Evolutionary conservation across 1,284 basidiomycete genomes (phyloP), one percentile per base, ranked within the genome.

Genomic region (Leccinum angustisporum): DNA sequence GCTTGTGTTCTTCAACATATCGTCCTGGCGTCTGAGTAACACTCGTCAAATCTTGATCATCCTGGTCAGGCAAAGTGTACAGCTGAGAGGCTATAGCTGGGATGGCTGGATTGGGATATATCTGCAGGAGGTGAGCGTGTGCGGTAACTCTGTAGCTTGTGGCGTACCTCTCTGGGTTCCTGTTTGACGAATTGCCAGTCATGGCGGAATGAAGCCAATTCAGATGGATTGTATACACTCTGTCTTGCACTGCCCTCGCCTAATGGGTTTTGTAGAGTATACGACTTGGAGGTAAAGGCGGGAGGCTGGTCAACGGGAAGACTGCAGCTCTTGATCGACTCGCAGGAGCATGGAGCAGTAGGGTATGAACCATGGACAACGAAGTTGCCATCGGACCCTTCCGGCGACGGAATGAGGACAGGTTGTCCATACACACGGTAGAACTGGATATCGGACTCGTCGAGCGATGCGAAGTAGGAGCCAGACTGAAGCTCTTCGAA

Each of bases 401-500:
- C 67, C 1, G 61, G 38, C 0, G 57, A 51, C 0, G 73, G 72
- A n/a, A 76, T 73, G 54, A 76, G 65, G 53, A 73, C 68, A 2
- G 72, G 72, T 30, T 73, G 72, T 0, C 75, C 72, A 4, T 73
- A 73, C 0, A 75, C 59, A 7, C 63, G 71, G 53, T 72, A 76
- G 55, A 76, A 76, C 21, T 75, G 68, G 1, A 73, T 55, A 58
- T 73, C 72, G 9, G 71, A 75, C 48, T 73, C 72, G 67, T 76
- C 75, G 10, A 73, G 59, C 3, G 64, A 61, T 0, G 59, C 53
- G 27, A 73, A 70, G 66, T 71, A 76, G 2, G 73, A 60, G 18
- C 74, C 74, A 0, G 75, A 76, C 55, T 73, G 75, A 18, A 73
- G 70, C 55, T 76, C 75, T 52, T 73, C 72, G 46, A 76, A 73